These are phyloP conservation scores for Carex pumila DNA, from an alignment of 176 grass and related monocot species.

Conservation along the genomic window DNA sequence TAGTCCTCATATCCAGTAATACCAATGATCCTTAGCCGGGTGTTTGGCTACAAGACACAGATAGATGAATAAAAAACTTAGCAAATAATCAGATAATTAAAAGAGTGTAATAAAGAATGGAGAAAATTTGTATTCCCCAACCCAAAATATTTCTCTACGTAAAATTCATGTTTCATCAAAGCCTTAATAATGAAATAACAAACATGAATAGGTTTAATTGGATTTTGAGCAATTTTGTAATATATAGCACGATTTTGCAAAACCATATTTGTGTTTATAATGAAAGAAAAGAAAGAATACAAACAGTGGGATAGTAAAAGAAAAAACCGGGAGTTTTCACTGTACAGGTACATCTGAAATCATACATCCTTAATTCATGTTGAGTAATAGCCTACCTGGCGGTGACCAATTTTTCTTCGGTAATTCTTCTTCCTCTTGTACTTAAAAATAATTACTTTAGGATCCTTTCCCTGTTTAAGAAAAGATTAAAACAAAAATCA, in stretches of 20 bases:
- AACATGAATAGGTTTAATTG: background rate
- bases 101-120: background rate
- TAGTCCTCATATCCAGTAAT: conserved; percentile 89
- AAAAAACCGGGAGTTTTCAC: background rate
- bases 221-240: background rate
- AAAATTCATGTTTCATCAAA: no score
- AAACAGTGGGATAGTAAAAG: background rate
- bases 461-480: conserved; percentile 54
- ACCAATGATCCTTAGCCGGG: conserved; percentile 67
- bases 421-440: conserved; percentile 99
- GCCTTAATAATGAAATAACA: background rate
- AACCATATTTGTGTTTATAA: background rate
- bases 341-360: background rate
- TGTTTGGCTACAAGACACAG: conserved; percentile 63
- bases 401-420: conserved; percentile 71
- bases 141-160: background rate
- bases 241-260: background rate
- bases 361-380: background rate
- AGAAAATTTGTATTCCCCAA: background rate
- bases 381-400: conserved; percentile 47
- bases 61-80: background rate
- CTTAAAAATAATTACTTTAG: conserved; percentile 86
- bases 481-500: conserved; percentile 5
- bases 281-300: background rate
- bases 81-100: background rate